These are phyloP conservation scores for Lentinula boryana DNA, from an alignment of 768 basidiomycete genomes.

Conservation along the genomic window DNA sequence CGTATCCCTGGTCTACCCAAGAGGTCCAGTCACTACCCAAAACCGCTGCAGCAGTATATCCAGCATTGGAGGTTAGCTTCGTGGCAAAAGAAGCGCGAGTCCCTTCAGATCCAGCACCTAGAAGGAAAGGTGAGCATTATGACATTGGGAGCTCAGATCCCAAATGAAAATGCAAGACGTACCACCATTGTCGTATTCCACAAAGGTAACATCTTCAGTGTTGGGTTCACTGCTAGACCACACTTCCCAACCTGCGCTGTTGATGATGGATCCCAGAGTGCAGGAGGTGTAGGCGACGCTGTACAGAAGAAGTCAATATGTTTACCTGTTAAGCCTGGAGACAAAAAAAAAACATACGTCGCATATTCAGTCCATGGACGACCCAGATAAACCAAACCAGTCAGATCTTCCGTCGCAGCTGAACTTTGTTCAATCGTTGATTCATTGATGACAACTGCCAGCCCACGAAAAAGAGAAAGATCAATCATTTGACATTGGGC, in stretches of 20 bases:
- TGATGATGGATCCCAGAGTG: constrained; percentile 17
- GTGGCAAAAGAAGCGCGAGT: constrained; percentile 19
- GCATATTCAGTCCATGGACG: constrained; percentile 20
- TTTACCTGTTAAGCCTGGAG: background rate
- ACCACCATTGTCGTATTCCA: constrained; percentile 19
- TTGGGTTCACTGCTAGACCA: constrained; percentile 21
- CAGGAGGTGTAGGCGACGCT: constrained; percentile 20
- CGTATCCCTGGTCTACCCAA: constrained; percentile 20
- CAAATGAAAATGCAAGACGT: background rate
- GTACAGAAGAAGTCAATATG: background rate
- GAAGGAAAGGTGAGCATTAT: background rate
- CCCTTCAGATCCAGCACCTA: constrained; percentile 18
- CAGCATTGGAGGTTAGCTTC: constrained; percentile 14
- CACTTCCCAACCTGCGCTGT: constrained; percentile 19
- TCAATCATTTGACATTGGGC: background rate
- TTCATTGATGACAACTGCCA: constrained; percentile 7
- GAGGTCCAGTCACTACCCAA: constrained; percentile 17
- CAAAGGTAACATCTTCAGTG: constrained; percentile 20
- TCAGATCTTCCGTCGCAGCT: constrained; percentile 13
- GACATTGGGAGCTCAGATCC: background rate
- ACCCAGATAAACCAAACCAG: constrained; percentile 18
- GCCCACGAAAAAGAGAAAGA: background rate
- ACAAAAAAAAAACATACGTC: background rate
- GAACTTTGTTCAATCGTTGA: constrained; percentile 12
- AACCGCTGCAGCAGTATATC: constrained; percentile 15